A percentile compares a stretch with the other conserved stretches of the same genome.
phyloP scores from a whole-genome alignment of 257 asterid species.

The Primulina eburnea region DNA sequence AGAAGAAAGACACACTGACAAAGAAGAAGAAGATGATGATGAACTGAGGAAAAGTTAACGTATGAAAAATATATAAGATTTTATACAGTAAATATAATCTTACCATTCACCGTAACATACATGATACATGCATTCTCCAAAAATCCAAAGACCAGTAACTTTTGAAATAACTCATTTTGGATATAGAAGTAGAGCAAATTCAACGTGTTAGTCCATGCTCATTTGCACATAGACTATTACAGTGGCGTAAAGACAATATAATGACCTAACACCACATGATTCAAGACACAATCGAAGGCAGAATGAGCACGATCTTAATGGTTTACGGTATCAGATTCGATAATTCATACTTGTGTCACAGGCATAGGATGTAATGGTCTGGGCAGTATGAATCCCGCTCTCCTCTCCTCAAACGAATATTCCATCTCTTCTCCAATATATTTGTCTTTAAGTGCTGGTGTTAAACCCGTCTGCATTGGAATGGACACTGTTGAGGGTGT shows the following conservation, averaged over 20 bases:
- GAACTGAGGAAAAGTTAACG: slow-evolving; percentile 31
- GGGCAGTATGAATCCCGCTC: slow-evolving; percentile 67
- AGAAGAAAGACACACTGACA: slow-evolving; percentile 11
- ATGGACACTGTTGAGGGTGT: slow-evolving; percentile 62
- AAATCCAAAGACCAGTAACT: neutral
- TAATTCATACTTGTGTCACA: slow-evolving; percentile 30
- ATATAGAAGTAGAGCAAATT: neutral
- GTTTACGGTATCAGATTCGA: neutral
- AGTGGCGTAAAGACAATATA: too few species aligned
- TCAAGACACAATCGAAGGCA: neutral
- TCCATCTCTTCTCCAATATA: slow-evolving; percentile 54
- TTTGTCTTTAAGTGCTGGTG: slow-evolving; percentile 43
- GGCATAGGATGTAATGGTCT: slow-evolving; percentile 34
- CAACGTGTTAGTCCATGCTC: neutral
- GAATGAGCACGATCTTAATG: neutral
- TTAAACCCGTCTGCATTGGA: slow-evolving; percentile 75
- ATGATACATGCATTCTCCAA: neutral
- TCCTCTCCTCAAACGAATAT: slow-evolving; percentile 79
- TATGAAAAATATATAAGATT: too few species aligned
- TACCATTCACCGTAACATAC: too few species aligned
- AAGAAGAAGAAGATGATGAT: slow-evolving; percentile 31
- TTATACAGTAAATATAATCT: too few species aligned
- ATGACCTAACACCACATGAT: neutral
- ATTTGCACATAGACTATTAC: too few species aligned
- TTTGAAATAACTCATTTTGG: neutral